Percentiles rank a stretch among this genome's conserved stretches.
phyloP scores from a whole-genome alignment of 2,329 filamentous ascomycete genomes.

The Teratosphaeria viscida region DNA sequence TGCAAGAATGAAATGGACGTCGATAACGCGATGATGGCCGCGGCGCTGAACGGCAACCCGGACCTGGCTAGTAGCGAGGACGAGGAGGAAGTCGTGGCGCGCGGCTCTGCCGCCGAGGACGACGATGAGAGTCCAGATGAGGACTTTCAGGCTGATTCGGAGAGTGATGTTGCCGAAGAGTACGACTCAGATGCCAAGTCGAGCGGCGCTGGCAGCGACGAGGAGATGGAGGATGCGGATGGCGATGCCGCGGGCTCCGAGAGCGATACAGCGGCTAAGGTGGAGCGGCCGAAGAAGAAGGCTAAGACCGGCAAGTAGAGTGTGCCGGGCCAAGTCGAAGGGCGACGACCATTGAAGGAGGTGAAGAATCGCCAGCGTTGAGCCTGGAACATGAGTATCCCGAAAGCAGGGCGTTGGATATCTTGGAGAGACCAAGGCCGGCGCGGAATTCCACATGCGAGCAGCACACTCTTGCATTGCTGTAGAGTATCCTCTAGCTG shows the following conservation, averaged over 20 bases:
- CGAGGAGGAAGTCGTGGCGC: conserved; percentile 84
- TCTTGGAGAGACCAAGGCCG: not conserved
- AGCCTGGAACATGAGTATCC: not conserved
- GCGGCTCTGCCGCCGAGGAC: conserved; percentile 78
- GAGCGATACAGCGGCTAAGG: conserved; percentile 42
- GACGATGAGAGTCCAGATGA: conserved; percentile 59
- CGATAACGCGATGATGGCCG: conserved; percentile 62
- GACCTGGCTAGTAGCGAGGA: conserved; percentile 71
- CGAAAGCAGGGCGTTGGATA: not conserved
- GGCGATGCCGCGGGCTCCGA: conserved; percentile 37
- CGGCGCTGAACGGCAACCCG: conserved; percentile 66
- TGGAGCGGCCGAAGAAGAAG: conserved; percentile 55
- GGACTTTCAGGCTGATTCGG: conserved; percentile 84
- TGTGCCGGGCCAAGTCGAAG: not conserved
- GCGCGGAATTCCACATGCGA: not conserved
- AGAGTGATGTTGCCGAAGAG: conserved; percentile 93
- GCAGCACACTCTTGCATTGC: not conserved
- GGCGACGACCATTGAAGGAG: not conserved
- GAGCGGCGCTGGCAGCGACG: conserved; percentile 48
- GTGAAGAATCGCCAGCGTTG: not conserved
- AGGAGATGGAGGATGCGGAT: conserved; percentile 52
- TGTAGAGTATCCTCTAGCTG: not conserved
- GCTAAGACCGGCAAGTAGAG: conserved; percentile 36
- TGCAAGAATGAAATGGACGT: conserved; percentile 99
- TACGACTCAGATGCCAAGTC: conserved; percentile 88